These are phyloP conservation scores for Cicer bijugum DNA, from an alignment of 306 rosid species.

Conservation along the genomic window DNA sequence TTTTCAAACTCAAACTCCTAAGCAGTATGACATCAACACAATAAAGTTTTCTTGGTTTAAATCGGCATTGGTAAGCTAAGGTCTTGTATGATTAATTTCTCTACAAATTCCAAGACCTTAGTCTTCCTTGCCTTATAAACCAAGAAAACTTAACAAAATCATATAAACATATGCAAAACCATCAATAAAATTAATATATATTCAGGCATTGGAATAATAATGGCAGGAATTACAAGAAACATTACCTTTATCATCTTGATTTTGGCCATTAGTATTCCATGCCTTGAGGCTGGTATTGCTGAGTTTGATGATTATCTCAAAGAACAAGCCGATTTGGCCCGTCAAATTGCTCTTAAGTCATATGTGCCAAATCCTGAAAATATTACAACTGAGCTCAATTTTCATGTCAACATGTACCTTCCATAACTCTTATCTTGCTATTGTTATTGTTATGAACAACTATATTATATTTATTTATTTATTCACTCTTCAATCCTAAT, in stretches of 20 bases:
- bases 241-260: conserved; percentile 48
- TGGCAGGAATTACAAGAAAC: conserved; percentile 48
- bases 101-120: conserved; percentile 41
- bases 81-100: neutral
- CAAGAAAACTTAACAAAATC: neutral
- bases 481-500: neutral
- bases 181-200: neutral
- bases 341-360: conserved; percentile 49
- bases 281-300: conserved; percentile 57
- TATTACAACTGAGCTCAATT: conserved; percentile 50
- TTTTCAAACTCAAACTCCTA: neutral
- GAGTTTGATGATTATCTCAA: conserved; percentile 51
- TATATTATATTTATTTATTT: neutral
- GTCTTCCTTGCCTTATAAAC: conserved; percentile 33
- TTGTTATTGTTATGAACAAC: neutral
- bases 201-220: conserved; percentile 7
- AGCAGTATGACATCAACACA: neutral
- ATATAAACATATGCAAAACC: neutral
- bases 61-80: conserved; percentile 44
- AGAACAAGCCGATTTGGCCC: conserved; percentile 49
- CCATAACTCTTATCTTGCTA: neutral
- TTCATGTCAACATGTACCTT: conserved; percentile 50
- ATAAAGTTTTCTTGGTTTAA: conserved; percentile 24
- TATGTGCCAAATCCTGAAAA: conserved; percentile 60
- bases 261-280: conserved; percentile 57